phyloP scores from a whole-genome alignment of 352 stramenopile genomes.

The Globisporangium mamillatum region DNA sequence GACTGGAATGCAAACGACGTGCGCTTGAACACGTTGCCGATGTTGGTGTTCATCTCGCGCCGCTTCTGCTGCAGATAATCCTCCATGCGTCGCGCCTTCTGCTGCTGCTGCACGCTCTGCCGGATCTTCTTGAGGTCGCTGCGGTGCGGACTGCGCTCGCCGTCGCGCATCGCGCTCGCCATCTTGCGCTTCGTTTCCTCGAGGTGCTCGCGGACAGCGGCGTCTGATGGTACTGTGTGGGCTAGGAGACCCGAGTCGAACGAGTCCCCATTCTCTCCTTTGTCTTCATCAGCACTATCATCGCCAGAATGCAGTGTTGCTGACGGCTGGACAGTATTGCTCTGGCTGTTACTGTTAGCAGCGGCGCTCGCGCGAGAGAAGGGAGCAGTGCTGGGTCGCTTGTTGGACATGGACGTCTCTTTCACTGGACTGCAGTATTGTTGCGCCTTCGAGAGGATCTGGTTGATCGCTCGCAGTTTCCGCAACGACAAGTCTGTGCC shows the following conservation, averaged over 20 bases:
- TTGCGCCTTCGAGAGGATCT: slow-evolving; percentile 53
- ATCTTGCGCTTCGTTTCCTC: slow-evolving; percentile 49
- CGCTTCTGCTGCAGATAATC: slow-evolving; percentile 72
- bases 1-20: slow-evolving; percentile 48
- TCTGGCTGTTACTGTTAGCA: background rate
- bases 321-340: background rate
- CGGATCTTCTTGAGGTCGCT: slow-evolving; percentile 33
- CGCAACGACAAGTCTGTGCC: slow-evolving; percentile 21
- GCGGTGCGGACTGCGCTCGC: slow-evolving; percentile 24
- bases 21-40: slow-evolving; percentile 68
- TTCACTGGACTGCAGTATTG: slow-evolving; percentile 20
- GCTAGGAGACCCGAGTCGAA: background rate
- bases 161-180: slow-evolving; percentile 40
- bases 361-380: background rate
- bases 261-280: background rate
- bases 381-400: slow-evolving; percentile 8
- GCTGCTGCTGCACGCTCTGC: slow-evolving; percentile 29
- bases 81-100: slow-evolving; percentile 63
- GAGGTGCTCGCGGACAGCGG: slow-evolving; percentile 33
- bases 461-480: slow-evolving; percentile 64
- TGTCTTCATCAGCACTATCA: background rate
- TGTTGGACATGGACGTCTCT: background rate
- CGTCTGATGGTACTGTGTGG: background rate
- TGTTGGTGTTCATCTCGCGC: slow-evolving; percentile 61
- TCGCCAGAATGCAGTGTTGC: background rate